Evolutionary conservation across 345 rosid genomes (phyloP).

Genomic region (Linum lewisii): DNA sequence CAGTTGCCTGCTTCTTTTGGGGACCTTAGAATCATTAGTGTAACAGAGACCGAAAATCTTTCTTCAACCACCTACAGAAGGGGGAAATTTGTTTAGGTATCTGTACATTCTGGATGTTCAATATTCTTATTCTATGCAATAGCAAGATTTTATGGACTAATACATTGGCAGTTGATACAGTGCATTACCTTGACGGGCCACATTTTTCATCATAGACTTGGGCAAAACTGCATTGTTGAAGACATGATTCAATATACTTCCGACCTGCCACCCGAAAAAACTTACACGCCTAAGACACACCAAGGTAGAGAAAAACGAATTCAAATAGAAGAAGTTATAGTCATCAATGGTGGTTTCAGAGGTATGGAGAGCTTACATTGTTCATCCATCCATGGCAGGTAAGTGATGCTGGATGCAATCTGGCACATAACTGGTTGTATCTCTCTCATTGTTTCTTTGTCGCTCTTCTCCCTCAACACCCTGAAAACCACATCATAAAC

Average conservation of each 20-base stretch:
- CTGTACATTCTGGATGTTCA: not conserved
- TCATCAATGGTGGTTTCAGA: no score
- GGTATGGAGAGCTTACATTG: no score
- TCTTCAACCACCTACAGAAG: constrained; percentile 47
- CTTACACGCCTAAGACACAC: no score
- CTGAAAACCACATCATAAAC: constrained; percentile 34
- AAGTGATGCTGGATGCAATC: no score
- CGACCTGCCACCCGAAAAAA: constrained; percentile 93
- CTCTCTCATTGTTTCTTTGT: constrained; percentile 92
- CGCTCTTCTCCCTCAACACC: constrained; percentile 86
- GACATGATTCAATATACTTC: constrained; percentile 43
- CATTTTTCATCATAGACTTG: constrained; percentile 35
- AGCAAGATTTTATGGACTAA: not conserved
- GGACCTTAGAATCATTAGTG: constrained; percentile 51
- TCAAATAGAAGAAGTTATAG: no score
- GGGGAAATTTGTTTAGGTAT: constrained; percentile 4
- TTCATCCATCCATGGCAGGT: no score
- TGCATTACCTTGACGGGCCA: constrained; percentile 63
- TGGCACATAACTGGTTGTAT: constrained; percentile 93
- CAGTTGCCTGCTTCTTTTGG: constrained; percentile 67
- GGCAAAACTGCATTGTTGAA: constrained; percentile 69
- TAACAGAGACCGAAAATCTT: constrained; percentile 54
- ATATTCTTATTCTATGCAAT: not conserved
- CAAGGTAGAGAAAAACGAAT: no score
- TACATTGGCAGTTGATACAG: not conserved